Base-by-base conservation (phyloP, 331 rosid genomes). In the Stylosanthes scabra region DNA sequence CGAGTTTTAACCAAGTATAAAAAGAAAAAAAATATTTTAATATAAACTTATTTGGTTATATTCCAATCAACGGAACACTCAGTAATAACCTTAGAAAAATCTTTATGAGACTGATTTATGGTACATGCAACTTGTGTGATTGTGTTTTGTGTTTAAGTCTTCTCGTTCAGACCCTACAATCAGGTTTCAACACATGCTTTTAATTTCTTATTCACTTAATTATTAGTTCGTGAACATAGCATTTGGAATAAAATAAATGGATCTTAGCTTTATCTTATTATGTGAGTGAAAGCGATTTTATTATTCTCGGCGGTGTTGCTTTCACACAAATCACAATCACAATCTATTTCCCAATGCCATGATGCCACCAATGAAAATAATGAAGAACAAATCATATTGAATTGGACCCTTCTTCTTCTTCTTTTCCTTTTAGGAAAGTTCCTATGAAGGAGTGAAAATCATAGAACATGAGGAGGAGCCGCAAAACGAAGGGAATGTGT, bases 231-330 rank as follows among this genome's bases (percentile, higher is more conserved):
- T 63, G 27, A 73, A 58, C 39, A 75, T 59, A 20, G 25, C 54
- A 59, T 58, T 55, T 42, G 46, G 49, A 67, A 54, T n/a, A 61
- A 49, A 9, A 20, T 15, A 51, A 59, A 52, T 73, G 68, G 63
- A 45, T 34, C 39, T 34, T 34, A 34, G 82, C 81, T 83, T 20
- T 34, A 34, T 78, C 81, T 83, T 70, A 16, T 74, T 64, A 34
- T 40, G 7, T 63, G 67, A 70, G 81, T 34, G 86, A 83, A 74
- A 70, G 79, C 12, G 81, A 83, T 71, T 49, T 74, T 59, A 49
- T 63, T 58, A 49, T 63, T 58, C 64, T 67, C 39, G 16, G 46
- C 25, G 47, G 9, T 20, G 75, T 83, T 79, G 40, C 42, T 51
- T 83, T 78, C 81, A 77, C 77, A 83, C 25, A 20, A 20, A 20